Evolutionary conservation across 345 rosid species (phyloP), one percentile per base, ranked within the genome.

Genomic region (Salix udensis): DNA sequence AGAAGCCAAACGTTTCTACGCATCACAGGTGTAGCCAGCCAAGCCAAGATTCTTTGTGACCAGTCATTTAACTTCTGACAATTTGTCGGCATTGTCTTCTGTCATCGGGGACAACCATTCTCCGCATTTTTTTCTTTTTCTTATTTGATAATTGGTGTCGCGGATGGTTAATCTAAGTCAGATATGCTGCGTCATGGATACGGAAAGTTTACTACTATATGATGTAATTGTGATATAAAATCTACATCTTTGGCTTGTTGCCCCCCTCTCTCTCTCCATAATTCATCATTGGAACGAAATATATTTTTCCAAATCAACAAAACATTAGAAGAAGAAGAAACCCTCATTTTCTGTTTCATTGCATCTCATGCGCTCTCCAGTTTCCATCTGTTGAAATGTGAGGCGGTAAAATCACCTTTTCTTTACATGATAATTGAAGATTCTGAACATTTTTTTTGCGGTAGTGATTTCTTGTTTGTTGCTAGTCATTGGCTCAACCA

Each of bases 11-110:
- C 4, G 44, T 6, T 31, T 46, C 67, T 16, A 23, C 7, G 34
- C 6, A 21, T 66, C 46, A 8, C 7, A 31, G 24, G 52, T 53
- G 4, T 23, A 40, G n/a, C 37, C 30, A 21, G 28, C 40, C 73
- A 14, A 40, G 30, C 68, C 73, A 58, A n/a, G 19, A 76, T 68
- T 68, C 40, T 39, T 68, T 69, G 13, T 14, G 6, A 70, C 70
- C 74, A 48, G 9, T 15, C 48, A n/a, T 77, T 70, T 30, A 46
- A 44, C 26, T 46, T 7, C 64, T 46, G 46, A 34, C 52, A 21
- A 44, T 24, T 16, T 5, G 3, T 26, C 72, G 9, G 12, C 31
- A 40, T 19, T 68, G 67, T 18, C 40, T 65, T 44, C 61, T 44
- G 30, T 30, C 70, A 65, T 21, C 28, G n/a, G 68, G 68, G 68